Conservation (phyloP, 352 stramenopile species). For the Phytophthora boehmeriae region DNA sequence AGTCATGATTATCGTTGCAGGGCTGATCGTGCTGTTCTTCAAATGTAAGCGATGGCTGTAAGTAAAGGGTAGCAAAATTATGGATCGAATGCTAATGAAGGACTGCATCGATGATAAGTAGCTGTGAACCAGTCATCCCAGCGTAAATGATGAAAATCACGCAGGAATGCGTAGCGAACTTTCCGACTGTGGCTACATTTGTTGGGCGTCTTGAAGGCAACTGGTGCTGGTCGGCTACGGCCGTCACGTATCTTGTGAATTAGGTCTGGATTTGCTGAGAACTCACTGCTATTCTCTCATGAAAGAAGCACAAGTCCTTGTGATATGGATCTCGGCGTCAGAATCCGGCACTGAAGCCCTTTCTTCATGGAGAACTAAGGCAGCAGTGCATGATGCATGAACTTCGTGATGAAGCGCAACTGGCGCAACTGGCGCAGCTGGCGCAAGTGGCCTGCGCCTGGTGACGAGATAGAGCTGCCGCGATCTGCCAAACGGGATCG, state of each 20-base stretch:
- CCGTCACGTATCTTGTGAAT: too few species aligned
- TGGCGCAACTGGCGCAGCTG: too few species aligned
- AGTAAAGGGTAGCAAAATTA: background rate
- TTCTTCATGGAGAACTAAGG: too few species aligned
- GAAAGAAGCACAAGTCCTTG: too few species aligned
- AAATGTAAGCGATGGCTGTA: slow-evolving; percentile 62
- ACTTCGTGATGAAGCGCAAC: too few species aligned
- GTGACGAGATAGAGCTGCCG: too few species aligned
- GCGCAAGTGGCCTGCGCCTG: too few species aligned
- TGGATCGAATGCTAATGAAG: background rate
- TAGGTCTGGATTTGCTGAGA: background rate
- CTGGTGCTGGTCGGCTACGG: background rate
- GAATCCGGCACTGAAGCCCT: too few species aligned
- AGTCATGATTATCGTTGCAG: slow-evolving; percentile 47
- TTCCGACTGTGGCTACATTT: background rate
- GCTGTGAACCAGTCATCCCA: background rate
- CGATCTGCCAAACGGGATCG: too few species aligned
- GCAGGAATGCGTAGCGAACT: background rate
- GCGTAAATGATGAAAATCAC: background rate
- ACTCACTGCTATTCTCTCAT: too few species aligned
- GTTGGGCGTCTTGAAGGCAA: background rate
- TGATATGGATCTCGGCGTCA: too few species aligned
- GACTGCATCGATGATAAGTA: background rate
- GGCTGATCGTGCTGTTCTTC: slow-evolving; percentile 53
- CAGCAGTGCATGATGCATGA: too few species aligned